phyloP scores from a whole-genome alignment of 164 flowering plant species.

The Vitis cinerea region DNA sequence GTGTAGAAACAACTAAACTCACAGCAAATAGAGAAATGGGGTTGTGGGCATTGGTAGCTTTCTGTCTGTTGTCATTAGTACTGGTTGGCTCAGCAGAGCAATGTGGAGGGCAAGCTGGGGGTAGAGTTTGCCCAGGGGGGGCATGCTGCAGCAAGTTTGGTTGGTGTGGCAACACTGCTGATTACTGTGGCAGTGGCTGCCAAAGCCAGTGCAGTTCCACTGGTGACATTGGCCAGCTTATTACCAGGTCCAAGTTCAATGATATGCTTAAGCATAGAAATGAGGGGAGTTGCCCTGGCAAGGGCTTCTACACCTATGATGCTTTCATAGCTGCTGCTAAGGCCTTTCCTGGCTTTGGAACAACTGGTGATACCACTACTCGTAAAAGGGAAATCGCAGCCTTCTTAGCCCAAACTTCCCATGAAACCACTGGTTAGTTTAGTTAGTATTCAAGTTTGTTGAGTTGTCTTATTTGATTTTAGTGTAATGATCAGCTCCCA shows the following conservation, averaged over 20 bases:
- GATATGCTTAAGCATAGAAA: constrained; percentile 7
- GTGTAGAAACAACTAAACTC: no score
- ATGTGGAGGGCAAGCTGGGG: constrained; percentile 37
- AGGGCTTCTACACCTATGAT: constrained; percentile 6
- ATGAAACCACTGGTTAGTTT: constrained; percentile 26
- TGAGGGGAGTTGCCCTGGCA: constrained; percentile 1
- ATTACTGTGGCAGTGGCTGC: constrained; percentile 25
- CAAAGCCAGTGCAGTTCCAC: constrained; percentile 28
- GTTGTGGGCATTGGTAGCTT: background rate
- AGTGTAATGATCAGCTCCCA: background rate
- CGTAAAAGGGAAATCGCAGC: constrained; percentile 30
- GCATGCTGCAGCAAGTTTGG: constrained; percentile 35
- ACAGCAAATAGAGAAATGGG: background rate
- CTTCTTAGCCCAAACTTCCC: constrained; percentile 28
- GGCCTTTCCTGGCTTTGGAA: constrained; percentile 18
- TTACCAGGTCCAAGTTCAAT: constrained; percentile 17
- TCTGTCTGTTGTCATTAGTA: background rate
- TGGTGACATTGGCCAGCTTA: constrained; percentile 20
- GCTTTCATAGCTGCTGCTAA: constrained; percentile 15
- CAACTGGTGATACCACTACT: constrained; percentile 18
- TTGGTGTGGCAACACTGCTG: constrained; percentile 28
- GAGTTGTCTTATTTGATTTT: background rate
- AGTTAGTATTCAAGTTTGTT: background rate
- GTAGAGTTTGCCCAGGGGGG: constrained; percentile 27
- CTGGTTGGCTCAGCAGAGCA: constrained; percentile 24